Evolutionary conservation across 176 grass and related monocot genomes (phyloP), one percentile per base, ranked within the genome.

Genomic region (Pharus latifolius): DNA sequence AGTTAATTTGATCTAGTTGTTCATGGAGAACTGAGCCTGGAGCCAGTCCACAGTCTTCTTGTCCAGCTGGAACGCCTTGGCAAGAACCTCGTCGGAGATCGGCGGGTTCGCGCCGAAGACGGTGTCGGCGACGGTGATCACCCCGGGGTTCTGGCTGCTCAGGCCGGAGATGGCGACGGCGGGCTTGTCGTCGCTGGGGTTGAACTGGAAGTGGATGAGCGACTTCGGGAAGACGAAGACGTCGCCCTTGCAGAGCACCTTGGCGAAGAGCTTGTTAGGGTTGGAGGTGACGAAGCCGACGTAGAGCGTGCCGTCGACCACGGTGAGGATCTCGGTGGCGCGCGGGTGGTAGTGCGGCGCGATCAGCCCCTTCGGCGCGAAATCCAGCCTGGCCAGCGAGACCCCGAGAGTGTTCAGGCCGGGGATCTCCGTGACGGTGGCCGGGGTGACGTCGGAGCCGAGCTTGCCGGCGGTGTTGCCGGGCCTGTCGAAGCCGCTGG

Each of bases 331-430:
- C 63, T 67, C 75, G 1, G 63, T 78, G 0, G 75, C 63, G 26
- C 51, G 75, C 0, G 75, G 75, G 1, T 58, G 75, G 0, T 19
- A 37, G 10, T 68, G 75, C 0, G 41, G 63, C 10, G 63, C 63
- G 52, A 68, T 78, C n/a, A 58, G 27, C 0, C 75, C 63, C 2
- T 18, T 11, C 0, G 63, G 75, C 7, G 52, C 42, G 1, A 48
- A 78, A 16, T 68, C 75, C 8, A 78, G 56, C 9, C 53, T 22
- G 0, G 76, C 64, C 0, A 69, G 1, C 0, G 76, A 78, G 65
- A 78, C 60, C 4, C 76, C 76, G 2, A 78, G 65, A 2, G 65
- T 78, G 54, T 78, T 78, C 7, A 78, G 76, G 2, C 65, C 76
- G 1, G 54, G 20, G 3, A 78, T 19, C 22, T 18, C 3, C 52